A percentile compares a stretch with the other conserved stretches of the same genome.
These are phyloP conservation scores for Colletotrichum caudatum DNA, from an alignment of 2,329 filamentous ascomycete genomes.

Conservation along the genomic window DNA sequence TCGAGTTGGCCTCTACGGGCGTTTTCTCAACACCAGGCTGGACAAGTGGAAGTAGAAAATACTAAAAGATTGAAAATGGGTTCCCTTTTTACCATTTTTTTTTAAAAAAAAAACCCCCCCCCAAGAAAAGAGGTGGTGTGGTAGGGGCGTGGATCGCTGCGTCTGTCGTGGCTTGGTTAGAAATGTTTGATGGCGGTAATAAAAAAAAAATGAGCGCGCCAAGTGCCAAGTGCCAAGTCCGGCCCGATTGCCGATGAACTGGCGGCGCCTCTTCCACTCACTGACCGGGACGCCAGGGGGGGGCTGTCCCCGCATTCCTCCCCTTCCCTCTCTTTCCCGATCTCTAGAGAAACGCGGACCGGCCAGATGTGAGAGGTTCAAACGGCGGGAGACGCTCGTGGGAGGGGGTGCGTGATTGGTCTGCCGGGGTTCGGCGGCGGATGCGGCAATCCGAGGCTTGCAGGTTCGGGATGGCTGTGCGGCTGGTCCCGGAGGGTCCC, in stretches of 20 bases:
- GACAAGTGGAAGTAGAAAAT: too few species aligned
- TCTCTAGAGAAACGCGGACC: background rate
- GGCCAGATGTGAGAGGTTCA: background rate
- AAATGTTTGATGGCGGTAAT: background rate
- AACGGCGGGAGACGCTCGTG: background rate
- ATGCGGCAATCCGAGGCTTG: too few species aligned
- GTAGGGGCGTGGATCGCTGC: background rate
- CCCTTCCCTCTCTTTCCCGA: background rate
- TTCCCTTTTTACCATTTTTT: too few species aligned
- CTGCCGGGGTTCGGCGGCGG: background rate
- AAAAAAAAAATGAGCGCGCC: background rate
- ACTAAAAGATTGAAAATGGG: too few species aligned
- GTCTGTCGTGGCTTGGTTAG: background rate
- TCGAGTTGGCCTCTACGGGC: too few species aligned
- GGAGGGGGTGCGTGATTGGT: background rate
- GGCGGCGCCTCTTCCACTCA: too few species aligned
- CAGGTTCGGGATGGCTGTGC: too few species aligned
- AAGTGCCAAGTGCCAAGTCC: background rate
- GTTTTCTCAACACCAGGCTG: too few species aligned
- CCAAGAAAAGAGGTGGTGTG: too few species aligned
- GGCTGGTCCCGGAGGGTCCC: too few species aligned
- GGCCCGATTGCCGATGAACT: background rate
- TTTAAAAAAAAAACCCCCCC: too few species aligned
- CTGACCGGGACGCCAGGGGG: background rate
- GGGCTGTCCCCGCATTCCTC: too few species aligned